These are phyloP conservation scores for Calonectria crousiana DNA, from an alignment of 2,329 filamentous ascomycete species.

Conservation along the genomic window DNA sequence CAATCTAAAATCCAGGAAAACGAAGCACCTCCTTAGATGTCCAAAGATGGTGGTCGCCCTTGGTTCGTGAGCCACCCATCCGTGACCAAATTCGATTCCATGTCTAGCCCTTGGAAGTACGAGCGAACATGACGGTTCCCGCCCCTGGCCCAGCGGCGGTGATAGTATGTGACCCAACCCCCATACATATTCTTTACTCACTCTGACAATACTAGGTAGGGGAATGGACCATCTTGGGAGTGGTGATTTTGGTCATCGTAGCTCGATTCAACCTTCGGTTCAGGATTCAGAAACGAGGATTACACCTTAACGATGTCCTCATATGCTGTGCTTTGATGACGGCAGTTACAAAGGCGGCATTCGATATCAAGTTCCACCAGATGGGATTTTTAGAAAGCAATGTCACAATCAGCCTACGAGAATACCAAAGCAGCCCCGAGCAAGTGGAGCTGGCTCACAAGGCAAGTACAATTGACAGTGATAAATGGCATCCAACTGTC, in stretches of 20 bases:
- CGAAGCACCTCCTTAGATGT: background rate
- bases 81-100: background rate
- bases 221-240: background rate
- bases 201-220: background rate
- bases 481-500: background rate
- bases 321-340: constrained; percentile 14
- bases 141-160: background rate
- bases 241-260: background rate
- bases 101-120: background rate
- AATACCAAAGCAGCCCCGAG: background rate
- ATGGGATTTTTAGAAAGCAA: constrained; percentile 22
- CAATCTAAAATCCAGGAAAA: background rate
- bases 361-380: constrained; percentile 16
- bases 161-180: background rate
- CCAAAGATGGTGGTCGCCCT: background rate
- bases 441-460: background rate
- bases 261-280: background rate
- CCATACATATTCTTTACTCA: background rate
- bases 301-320: background rate
- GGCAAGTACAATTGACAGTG: background rate
- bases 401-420: background rate
- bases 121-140: background rate
- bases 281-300: background rate
- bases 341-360: constrained; percentile 12
- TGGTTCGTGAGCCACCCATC: no score